Conservation (phyloP, 2,329 filamentous ascomycete genomes). For the Epichloe sibirici region DNA sequence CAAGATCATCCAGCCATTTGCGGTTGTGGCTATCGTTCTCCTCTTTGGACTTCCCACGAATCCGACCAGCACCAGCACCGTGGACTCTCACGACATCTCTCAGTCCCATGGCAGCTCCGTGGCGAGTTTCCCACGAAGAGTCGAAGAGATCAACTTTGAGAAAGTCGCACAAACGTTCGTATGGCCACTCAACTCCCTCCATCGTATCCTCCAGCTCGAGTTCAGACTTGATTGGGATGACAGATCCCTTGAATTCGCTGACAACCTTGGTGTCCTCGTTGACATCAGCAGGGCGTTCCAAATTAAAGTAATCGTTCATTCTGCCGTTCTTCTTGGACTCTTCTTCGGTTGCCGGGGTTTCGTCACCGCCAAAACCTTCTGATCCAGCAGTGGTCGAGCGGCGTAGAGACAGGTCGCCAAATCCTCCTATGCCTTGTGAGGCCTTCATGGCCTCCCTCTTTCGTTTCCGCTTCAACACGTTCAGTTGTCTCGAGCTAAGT, state of each 20-base stretch:
- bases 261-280: constrained; percentile 90
- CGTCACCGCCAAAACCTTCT: constrained; percentile 48
- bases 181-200: constrained; percentile 82
- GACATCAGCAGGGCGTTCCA: constrained; percentile 63
- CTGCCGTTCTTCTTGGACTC: constrained; percentile 51
- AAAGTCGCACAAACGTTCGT: constrained; percentile 86
- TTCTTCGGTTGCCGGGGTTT: constrained; percentile 40
- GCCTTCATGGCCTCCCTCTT: constrained; percentile 84
- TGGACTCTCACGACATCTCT: constrained; percentile 89
- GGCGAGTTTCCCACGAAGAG: constrained; percentile 84
- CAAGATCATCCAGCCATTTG: constrained; percentile 83
- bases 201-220: constrained; percentile 67
- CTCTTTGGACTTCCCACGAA: constrained; percentile 52
- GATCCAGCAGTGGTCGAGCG: constrained; percentile 48
- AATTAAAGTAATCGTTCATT: constrained; percentile 75
- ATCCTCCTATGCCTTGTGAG: constrained; percentile 71
- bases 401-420: constrained; percentile 72
- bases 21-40: constrained; percentile 75
- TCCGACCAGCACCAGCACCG: constrained; percentile 72
- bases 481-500: constrained; percentile 85
- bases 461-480: constrained; percentile 85
- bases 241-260: constrained; percentile 84
- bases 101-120: constrained; percentile 90
- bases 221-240: constrained; percentile 72
- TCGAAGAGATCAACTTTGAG: constrained; percentile 91